Percentiles rank a stretch among this genome's conserved stretches.
phyloP scores from a whole-genome alignment of 2,329 filamentous ascomycete species.

The Sphaceloma murrayae region DNA sequence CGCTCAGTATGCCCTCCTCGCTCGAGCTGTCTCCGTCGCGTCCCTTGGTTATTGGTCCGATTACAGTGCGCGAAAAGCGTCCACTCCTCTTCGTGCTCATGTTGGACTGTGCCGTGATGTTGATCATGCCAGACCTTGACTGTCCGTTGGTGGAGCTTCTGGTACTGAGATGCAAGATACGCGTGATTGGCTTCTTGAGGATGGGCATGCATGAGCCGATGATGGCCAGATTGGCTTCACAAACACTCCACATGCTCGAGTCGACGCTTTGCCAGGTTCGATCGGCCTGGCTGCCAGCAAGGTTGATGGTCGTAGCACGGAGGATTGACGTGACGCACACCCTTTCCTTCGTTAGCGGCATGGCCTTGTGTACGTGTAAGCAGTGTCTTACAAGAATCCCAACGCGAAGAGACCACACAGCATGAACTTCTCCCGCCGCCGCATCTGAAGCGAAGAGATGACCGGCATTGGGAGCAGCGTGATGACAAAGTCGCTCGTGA shows the following conservation, averaged over 20 bases:
- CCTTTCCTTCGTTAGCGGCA: conserved; percentile 15
- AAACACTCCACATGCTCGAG: conserved; percentile 23
- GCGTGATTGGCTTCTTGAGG: conserved; percentile 23
- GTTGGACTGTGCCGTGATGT: conserved; percentile 6
- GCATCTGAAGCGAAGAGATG: conserved; percentile 25
- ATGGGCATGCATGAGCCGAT: conserved; percentile 25
- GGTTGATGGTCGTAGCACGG: conserved; percentile 24
- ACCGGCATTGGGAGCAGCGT: conserved; percentile 28
- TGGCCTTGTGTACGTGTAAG: neutral
- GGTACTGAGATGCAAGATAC: conserved; percentile 21
- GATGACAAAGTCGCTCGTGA: conserved; percentile 28
- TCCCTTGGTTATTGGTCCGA: neutral
- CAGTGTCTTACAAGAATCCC: conserved; percentile 24
- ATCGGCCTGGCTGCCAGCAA: conserved; percentile 22
- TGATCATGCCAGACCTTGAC: neutral
- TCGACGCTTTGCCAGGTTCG: conserved; percentile 25
- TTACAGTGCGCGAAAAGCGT: neutral
- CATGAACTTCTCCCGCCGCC: conserved; percentile 24
- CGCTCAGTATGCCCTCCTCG: conserved; percentile 9
- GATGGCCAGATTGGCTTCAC: conserved; percentile 26
- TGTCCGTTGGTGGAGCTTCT: neutral
- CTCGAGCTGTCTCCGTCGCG: conserved; percentile 7
- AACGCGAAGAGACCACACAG: conserved; percentile 29
- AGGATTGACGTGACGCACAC: conserved; percentile 24
- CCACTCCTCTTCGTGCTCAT: conserved; percentile 11